Conservation (phyloP, 139 green algal genomes). For the Chloropicon primus region DNA sequence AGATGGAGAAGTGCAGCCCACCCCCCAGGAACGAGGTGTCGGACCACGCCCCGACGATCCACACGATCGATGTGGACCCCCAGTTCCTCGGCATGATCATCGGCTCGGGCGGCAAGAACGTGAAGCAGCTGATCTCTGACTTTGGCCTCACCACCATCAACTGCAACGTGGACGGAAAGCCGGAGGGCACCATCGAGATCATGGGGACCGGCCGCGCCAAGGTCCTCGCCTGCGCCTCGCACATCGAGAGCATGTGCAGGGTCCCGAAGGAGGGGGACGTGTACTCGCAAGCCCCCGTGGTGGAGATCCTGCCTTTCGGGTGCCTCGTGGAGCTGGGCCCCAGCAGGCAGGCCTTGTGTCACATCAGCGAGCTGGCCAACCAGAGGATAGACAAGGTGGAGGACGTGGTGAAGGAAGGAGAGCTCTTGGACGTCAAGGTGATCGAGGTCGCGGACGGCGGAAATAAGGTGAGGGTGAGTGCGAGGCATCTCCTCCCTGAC, state of each 20-base stretch:
- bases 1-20: slow-evolving; percentile 60
- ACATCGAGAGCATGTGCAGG: neutral
- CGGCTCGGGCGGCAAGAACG: slow-evolving; percentile 55
- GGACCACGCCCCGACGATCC: slow-evolving; percentile 44
- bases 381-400: slow-evolving; percentile 21
- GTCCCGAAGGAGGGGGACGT: slow-evolving; percentile 17
- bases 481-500: neutral
- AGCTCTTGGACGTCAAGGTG: slow-evolving; percentile 68
- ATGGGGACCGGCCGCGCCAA: neutral
- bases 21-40: slow-evolving; percentile 37
- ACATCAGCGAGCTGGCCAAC: neutral
- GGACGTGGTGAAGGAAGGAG: slow-evolving; percentile 39
- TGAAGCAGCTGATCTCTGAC: slow-evolving; percentile 17
- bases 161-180: slow-evolving; percentile 31
- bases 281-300: neutral
- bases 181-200: slow-evolving; percentile 10
- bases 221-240: neutral
- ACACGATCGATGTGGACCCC: slow-evolving; percentile 18
- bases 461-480: neutral
- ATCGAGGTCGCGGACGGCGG: slow-evolving; percentile 17
- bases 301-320: slow-evolving; percentile 30
- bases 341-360: slow-evolving; percentile 20
- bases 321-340: slow-evolving; percentile 37
- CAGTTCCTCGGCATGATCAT: slow-evolving; percentile 58
- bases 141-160: slow-evolving; percentile 37